Conservation (phyloP, 495 filamentous ascomycete genomes). For the Penicillium paxilli region DNA sequence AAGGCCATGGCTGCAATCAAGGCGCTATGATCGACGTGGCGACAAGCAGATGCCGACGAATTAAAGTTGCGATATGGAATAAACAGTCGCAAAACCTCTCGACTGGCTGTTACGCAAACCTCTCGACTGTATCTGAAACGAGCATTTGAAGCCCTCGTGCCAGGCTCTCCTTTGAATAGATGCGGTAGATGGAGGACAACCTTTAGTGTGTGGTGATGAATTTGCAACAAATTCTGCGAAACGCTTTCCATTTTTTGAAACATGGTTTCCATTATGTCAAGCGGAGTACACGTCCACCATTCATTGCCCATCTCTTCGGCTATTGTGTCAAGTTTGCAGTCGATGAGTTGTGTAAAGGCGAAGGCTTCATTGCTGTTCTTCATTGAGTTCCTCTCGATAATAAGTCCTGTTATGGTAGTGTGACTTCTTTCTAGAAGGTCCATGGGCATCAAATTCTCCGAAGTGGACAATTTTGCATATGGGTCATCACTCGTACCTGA, state of each 20-base stretch:
- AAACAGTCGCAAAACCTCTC: constrained; percentile 48
- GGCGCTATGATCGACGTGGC: constrained; percentile 46
- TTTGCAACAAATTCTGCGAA: neutral
- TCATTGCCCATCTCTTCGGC: neutral
- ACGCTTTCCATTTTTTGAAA: neutral
- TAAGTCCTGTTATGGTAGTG: constrained; percentile 15
- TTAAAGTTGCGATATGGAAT: constrained; percentile 34
- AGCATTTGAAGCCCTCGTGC: constrained; percentile 29
- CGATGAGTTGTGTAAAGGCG: constrained; percentile 28
- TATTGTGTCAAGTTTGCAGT: neutral
- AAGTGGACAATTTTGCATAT: constrained; percentile 9
- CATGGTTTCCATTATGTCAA: neutral
- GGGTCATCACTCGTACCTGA: constrained; percentile 36
- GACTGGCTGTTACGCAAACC: constrained; percentile 43
- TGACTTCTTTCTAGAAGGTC: constrained; percentile 14
- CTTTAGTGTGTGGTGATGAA: neutral
- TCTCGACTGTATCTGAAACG: constrained; percentile 5
- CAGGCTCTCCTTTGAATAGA: constrained; percentile 5
- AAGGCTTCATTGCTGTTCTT: neutral
- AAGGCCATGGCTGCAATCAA: constrained; percentile 43
- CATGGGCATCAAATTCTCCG: constrained; percentile 8
- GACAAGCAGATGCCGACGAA: constrained; percentile 35
- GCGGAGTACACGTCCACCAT: neutral
- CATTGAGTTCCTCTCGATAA: constrained; percentile 46
- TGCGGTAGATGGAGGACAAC: constrained; percentile 31